These are phyloP conservation scores for Aegilops speltoides DNA, from an alignment of 176 grass and related monocot species.

Conservation along the genomic window DNA sequence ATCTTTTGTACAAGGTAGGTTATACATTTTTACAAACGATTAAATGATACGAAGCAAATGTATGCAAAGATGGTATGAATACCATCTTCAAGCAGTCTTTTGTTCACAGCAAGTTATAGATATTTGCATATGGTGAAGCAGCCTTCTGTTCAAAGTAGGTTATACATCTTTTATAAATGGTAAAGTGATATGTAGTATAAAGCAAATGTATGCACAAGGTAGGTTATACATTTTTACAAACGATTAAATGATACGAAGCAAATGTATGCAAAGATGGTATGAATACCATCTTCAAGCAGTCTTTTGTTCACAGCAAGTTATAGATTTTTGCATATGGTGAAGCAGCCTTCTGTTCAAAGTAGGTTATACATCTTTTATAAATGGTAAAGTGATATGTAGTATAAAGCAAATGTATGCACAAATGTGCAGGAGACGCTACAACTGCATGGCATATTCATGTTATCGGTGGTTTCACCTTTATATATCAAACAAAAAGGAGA, in stretches of 20 bases:
- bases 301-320: neutral
- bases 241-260: neutral
- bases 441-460: constrained; percentile 5
- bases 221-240: constrained; percentile 11
- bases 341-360: neutral
- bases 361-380: neutral
- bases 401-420: neutral
- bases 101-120: neutral
- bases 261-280: constrained; percentile 3
- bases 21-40: constrained; percentile 12
- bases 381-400: neutral
- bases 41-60: neutral
- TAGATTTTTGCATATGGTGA: neutral
- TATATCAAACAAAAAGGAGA: constrained; percentile 23
- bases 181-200: neutral
- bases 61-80: neutral
- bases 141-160: neutral
- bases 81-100: constrained; percentile 17
- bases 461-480: neutral
- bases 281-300: constrained; percentile 19
- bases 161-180: neutral
- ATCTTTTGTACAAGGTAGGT: neutral
- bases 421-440: neutral
- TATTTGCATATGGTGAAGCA: neutral
- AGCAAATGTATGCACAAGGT: too few species aligned